Evolutionary conservation across 2,329 filamentous ascomycete genomes (phyloP).

Genomic region (Penicillium sp.): DNA sequence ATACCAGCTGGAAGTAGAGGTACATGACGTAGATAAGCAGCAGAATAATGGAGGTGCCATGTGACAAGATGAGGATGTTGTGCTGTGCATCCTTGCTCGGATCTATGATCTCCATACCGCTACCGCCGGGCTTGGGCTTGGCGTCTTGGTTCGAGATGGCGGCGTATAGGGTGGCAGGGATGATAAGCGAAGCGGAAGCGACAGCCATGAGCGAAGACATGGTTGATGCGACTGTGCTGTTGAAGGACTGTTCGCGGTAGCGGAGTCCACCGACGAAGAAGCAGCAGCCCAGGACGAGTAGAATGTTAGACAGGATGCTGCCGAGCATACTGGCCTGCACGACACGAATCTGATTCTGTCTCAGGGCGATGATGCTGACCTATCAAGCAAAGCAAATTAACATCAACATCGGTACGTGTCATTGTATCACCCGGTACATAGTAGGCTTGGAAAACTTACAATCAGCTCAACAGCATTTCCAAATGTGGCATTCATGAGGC

Average conservation of each 20-base stretch:
- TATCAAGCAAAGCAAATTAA: conserved; percentile 34
- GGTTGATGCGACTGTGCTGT: conserved; percentile 50
- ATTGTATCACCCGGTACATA: neutral
- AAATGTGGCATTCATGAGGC: conserved; percentile 65
- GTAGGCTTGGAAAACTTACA: conserved; percentile 54
- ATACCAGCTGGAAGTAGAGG: conserved; percentile 73
- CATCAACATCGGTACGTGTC: neutral
- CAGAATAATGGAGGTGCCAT: conserved; percentile 72
- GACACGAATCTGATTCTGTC: conserved; percentile 82
- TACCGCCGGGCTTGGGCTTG: too few species aligned
- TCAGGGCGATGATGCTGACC: conserved; percentile 89
- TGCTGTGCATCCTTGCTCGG: conserved; percentile 25
- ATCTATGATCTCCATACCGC: too few species aligned
- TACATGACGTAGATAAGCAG: conserved; percentile 73
- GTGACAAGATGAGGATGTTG: conserved; percentile 69
- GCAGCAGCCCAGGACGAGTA: conserved; percentile 80
- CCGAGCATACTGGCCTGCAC: conserved; percentile 98
- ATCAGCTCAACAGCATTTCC: conserved; percentile 66
- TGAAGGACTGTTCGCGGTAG: conserved; percentile 65
- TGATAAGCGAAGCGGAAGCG: conserved; percentile 73
- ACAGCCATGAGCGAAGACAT: conserved; percentile 70
- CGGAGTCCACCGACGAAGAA: conserved; percentile 72
- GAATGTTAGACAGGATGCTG: conserved; percentile 89
- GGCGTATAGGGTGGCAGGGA: conserved; percentile 72
- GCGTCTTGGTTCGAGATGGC: conserved; percentile 49